Evolutionary conservation across 768 basidiomycete genomes (phyloP), one percentile per base, ranked within the genome.

Genomic region (Auricularia heimuer): DNA sequence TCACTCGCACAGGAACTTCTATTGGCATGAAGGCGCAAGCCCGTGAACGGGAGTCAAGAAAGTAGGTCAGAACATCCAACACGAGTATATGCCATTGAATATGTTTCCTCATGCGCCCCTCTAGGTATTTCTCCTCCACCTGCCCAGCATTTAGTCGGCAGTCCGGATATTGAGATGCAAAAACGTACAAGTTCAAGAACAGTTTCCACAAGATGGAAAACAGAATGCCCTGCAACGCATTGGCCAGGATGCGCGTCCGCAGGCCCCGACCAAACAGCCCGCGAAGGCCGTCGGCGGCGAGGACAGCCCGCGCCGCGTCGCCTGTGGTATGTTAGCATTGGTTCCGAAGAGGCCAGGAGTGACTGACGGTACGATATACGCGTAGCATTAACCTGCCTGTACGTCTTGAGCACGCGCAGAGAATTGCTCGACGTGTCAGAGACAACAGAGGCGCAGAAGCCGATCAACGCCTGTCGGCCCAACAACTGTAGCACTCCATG

Each of bases 401-500:
- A 98, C 0, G 96, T 98, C 82, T 98, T 98, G 72, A 98, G 77
- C 2, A 98, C 95, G 21, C 93, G 84, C 1, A 98, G 78, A 4
- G 89, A 92, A 77, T 98, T 98, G 54, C 89, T 92, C 51, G 89
- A 72, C 1, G 87, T 89, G 72, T 98, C 96, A 11, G 92, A 94
- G 2, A 86, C 80, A 63, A 97, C 79, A 3, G 92, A 92, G 1
- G 94, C 92, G 36, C 77, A 80, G 74, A 98, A 98, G 1, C 94
- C 96, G 68, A 98, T 97, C 73, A 94, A 83, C 0, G 94, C 94
- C 56, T 92, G 89, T 18, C 96, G 86, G 1, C 77, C 66, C 39
- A 97, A 84, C 67, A 83, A 86, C 69, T 86, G 77, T 0, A 83
- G 21, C 12, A 84, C 24, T 16, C 75, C 85, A 36, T 80, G 75